Conservation (phyloP, 345 rosid genomes). For the Eucalyptus sp. region DNA sequence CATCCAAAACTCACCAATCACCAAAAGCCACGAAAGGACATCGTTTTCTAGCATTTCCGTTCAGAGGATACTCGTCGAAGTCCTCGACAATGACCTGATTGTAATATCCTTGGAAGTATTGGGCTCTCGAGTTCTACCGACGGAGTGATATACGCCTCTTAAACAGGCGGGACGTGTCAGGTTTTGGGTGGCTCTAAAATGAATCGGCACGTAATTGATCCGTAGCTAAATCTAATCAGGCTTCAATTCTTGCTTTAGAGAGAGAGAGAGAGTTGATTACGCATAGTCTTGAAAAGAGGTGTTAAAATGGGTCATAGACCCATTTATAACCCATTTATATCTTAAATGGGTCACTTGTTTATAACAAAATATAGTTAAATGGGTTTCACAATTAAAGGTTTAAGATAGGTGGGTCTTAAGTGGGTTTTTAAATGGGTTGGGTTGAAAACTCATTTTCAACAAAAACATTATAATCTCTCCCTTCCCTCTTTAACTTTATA, state of each 20-base stretch:
- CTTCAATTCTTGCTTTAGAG: not conserved
- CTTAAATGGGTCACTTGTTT: too few relatives aligned
- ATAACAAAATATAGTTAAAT: too few relatives aligned
- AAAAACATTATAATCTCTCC: too few relatives aligned
- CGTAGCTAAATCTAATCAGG: not conserved
- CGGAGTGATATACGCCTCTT: not conserved
- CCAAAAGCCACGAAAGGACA: not conserved
- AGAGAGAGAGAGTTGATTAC: too few relatives aligned
- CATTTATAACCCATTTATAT: too few relatives aligned
- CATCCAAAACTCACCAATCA: not conserved
- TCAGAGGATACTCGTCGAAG: not conserved
- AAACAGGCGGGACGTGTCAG: not conserved
- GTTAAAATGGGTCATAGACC: too few relatives aligned
- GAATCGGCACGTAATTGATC: not conserved
- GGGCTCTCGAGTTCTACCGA: not conserved
- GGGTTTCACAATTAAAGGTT: too few relatives aligned
- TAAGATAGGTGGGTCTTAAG: too few relatives aligned
- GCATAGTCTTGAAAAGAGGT: not conserved
- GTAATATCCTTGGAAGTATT: not conserved
- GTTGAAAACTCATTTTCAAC: too few relatives aligned
- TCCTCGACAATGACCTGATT: not conserved
- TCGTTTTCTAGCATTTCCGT: not conserved
- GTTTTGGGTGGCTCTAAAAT: not conserved
- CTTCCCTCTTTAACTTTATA: too few relatives aligned
- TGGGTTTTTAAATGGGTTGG: too few relatives aligned